Evolutionary conservation across 2,329 filamentous ascomycete genomes (phyloP), one percentile per base, ranked within the genome.

Genomic region (Phaeomoniella chlamydospora): DNA sequence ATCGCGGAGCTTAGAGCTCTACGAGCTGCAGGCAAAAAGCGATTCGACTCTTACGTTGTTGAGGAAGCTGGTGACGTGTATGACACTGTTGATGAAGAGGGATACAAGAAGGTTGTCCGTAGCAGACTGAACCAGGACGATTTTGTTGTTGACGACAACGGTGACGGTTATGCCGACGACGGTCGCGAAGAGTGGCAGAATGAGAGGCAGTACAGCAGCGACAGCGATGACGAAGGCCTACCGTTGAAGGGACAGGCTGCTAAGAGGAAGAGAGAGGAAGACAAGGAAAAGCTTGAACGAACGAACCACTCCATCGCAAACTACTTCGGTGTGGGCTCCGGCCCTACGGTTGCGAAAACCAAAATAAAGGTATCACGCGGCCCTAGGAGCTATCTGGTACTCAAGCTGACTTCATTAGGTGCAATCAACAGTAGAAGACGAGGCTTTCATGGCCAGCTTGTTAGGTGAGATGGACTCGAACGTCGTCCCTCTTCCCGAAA

Each of bases 61-160:
- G 74, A 85, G 49, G 79, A 96, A 43, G 80, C 83, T 49, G 74
- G 79, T 45, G 76, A 83, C 47, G 67, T 98, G 31, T 98, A 96
- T 62, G 90, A 96, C 43, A 87, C 93, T 50, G 86, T 98, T 33
- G 87, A 96, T 52, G 90, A 98, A 50, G 88, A 90, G 51, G 82
- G 83, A 35, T 98, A 98, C 68, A 94, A 94, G 65, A 92, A 92
- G 56, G 80, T 96, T 45, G 86, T 98, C 11, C 75, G 90, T 30
- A 76, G 80, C 38, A 79, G 90, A 33, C 68, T 98, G 35, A 83
- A 96, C 52, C 71, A 93, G 50, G 90, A 98, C 49, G 90, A 98
- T 61, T 98, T 98, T 51, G 88, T 98, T 36, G 87, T 98, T 41
- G 90, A 96, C 64, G 90, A 98, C 62, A 93, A 94, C 63, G 88